Evolutionary conservation across 129 eudicot species (phyloP), one percentile per base, ranked within the genome.

Genomic region (Pittosporum tobira): DNA sequence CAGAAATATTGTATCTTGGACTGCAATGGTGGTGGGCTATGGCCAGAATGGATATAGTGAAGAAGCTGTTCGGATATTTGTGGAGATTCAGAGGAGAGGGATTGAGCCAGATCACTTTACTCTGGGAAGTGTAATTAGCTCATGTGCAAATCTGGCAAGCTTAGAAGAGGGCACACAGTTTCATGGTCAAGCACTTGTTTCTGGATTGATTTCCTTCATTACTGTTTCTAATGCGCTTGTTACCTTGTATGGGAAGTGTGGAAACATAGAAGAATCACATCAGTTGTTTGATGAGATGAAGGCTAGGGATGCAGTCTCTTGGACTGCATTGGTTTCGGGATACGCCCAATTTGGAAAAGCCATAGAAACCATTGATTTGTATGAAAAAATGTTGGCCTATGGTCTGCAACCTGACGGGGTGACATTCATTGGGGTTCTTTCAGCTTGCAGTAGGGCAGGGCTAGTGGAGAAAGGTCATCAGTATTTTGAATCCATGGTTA

Each of bases 331-430:
- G 42, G 75, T 86, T 61, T 73, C 85, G 0, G 88, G 95, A 31
- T 91, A 91, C 72, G 77, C 98, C 34, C 95, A 81, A 31, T 91
- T 86, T 27, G 98, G 98, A 30, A 88, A 86, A 59, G 98, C 90
- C 13, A 70, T 66, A 58, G 90, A 86, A 75, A 78, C 96, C 6
- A 86, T 91, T 37, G 22, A 44, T 28, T 53, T 91, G 51, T 91
- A 83, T 62, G 85, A 91, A 63, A 59, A 69, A 52, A 91, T 91
- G 98, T 62, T 91, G 71, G 71, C 77, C 21, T 38, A 75, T 64
- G 94, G 81, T 42, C 84, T 73, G 21, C 48, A 59, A 36, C 95
- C 95, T 16, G 95, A 85, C 62, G 81, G 67, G 19, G 76, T 82
- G 29, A 85, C 87, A 24, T 81, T 81, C 51, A 74, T 81, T 7